phyloP scores from a whole-genome alignment of 2,329 filamentous ascomycete species.

The Xylaria sp. region DNA sequence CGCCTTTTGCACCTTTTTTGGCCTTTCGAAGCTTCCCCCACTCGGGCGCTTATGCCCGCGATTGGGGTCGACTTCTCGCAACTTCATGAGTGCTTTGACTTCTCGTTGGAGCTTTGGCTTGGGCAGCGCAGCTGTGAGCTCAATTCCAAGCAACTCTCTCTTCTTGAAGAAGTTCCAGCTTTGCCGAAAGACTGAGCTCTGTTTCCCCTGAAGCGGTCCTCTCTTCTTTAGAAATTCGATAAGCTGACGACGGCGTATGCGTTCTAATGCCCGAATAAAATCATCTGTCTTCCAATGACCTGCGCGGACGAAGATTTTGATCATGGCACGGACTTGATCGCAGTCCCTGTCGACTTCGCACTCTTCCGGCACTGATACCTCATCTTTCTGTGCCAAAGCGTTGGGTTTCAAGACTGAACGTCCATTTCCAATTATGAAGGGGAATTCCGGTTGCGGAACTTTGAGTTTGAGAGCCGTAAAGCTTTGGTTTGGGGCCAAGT shows the following conservation, averaged over 20 bases:
- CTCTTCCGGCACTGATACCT: not conserved
- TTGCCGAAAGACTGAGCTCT: constrained; percentile 6
- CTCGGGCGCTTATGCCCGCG: constrained; percentile 5
- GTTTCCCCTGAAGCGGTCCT: constrained; percentile 15
- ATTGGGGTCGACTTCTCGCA: not conserved
- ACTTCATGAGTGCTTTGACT: not conserved
- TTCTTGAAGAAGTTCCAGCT: constrained; percentile 30
- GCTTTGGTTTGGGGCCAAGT: constrained; percentile 10
- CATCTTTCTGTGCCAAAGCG: not conserved
- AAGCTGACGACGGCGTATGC: not conserved
- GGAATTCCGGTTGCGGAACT: not conserved
- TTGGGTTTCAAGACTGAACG: constrained; percentile 4
- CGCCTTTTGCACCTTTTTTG: not conserved
- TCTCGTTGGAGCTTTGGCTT: not conserved
- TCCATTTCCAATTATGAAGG: not conserved
- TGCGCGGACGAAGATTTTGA: constrained; percentile 20
- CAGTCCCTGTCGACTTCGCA: constrained; percentile 24
- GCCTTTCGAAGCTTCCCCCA: not conserved
- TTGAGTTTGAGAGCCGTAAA: constrained; percentile 8
- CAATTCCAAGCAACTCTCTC: constrained; percentile 28
- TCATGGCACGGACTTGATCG: constrained; percentile 30
- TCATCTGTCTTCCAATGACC: constrained; percentile 15
- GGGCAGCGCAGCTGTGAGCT: constrained; percentile 11
- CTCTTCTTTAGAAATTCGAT: constrained; percentile 16
- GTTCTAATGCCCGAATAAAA: not conserved